A percentile compares a stretch with the other conserved stretches of the same genome.
These are phyloP conservation scores for Botryotinia narcissicola DNA, from an alignment of 2,329 filamentous ascomycete genomes.

Conservation along the genomic window DNA sequence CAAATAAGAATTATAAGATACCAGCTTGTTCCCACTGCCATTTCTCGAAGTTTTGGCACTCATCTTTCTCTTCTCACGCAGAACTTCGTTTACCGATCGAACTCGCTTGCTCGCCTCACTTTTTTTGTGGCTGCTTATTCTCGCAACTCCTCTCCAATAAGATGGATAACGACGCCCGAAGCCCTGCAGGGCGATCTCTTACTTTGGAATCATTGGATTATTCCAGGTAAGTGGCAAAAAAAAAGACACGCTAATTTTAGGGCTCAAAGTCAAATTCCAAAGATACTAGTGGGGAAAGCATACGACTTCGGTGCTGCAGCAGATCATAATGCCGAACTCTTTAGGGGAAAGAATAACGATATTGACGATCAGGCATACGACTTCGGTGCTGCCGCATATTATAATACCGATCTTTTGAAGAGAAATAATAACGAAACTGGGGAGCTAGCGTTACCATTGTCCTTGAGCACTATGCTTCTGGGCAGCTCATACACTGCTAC, in stretches of 20 bases:
- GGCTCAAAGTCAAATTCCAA: no score
- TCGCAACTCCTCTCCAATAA: neutral
- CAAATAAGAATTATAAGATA: neutral
- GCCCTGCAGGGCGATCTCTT: neutral
- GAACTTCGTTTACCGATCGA: neutral
- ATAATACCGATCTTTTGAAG: neutral
- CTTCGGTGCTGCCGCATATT: neutral
- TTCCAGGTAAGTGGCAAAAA: neutral
- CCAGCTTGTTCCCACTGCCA: neutral
- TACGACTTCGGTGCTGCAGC: neutral
- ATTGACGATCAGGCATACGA: neutral
- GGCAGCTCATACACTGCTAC: neutral
- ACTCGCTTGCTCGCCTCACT: neutral
- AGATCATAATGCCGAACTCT: neutral
- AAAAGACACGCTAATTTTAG: neutral
- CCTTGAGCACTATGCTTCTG: no score
- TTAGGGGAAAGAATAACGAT: neutral
- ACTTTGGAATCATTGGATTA: neutral
- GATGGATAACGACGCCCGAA: neutral
- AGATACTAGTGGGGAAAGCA: no score
- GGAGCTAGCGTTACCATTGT: neutral
- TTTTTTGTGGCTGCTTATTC: neutral
- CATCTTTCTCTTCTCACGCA: neutral
- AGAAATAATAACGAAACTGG: accelerated
- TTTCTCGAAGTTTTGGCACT: neutral